Evolutionary conservation across 176 grass and related monocot genomes (phyloP), one percentile per base, ranked within the genome.

Genomic region (Oryza rufipogon): DNA sequence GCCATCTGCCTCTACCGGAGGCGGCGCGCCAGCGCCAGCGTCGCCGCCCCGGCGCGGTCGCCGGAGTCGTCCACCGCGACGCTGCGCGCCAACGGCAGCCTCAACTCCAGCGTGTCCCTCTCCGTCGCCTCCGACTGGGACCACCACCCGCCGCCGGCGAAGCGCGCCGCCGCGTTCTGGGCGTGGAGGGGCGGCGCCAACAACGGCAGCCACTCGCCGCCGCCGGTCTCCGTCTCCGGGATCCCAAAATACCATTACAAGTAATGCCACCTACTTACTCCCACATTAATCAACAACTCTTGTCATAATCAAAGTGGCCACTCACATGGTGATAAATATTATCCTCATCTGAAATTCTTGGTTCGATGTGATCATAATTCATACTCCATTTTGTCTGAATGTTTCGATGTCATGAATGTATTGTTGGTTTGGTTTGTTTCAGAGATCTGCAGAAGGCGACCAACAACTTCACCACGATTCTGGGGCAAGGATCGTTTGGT

Each of bases 361-460:
- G 41, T 16, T 81, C 41, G 20, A 49, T 44, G 47, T 64, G 76
- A 54, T 70, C 16, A 63, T 63, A 16, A 0, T 17, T 75, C 42
- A 44, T 63, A 16, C 0, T 17, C 83, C 39, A 41, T 41, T 74
- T 84, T 68, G 78, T 34, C 28, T 70, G 69, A 76, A 69, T 77
- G 60, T 77, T 58, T n/a, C 19, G 47, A 58, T 58, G 54, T 9
- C 54, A 44, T 47, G 54, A 78, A 78, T 83, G 34, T 36, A 46
- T 34, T 81, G 49, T 9, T 84, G 63, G 52, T 1, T 61, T 20
- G 69, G 17, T 58, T 36, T 58, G 54, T 20, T 51, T 23, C 85
- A 99, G 96, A 88, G 96, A 99, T 76, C 82, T 99, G 66, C 91
- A 94, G 89, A 99, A 92, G 87, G 89, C 93, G 22, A 99, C 96